phyloP scores from a whole-genome alignment of 2,329 filamentous ascomycete species.

The Verruconis gallopava region DNA sequence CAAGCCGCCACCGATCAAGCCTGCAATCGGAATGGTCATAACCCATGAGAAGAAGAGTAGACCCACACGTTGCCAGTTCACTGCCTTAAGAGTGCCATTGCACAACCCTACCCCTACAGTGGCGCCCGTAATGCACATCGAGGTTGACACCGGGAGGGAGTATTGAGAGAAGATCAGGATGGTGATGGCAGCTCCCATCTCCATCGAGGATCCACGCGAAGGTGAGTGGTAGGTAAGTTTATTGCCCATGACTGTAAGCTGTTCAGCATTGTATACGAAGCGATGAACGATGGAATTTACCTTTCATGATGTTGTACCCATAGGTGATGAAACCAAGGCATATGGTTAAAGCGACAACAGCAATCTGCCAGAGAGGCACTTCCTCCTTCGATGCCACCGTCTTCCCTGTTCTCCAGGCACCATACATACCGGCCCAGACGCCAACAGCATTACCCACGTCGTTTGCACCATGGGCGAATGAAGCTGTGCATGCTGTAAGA shows the following conservation, averaged over 20 bases:
- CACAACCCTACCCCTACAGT: slow-evolving; percentile 68
- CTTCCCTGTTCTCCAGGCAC: slow-evolving; percentile 42
- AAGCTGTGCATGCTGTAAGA: slow-evolving; percentile 52
- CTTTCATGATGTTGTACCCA: slow-evolving; percentile 52
- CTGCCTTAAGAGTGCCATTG: slow-evolving; percentile 57
- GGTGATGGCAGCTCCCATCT: slow-evolving; percentile 66
- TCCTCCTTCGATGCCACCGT: slow-evolving; percentile 30
- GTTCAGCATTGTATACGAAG: background rate
- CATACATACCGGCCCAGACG: slow-evolving; percentile 43
- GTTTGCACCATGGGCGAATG: slow-evolving; percentile 58
- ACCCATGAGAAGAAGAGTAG: slow-evolving; percentile 57
- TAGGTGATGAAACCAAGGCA: slow-evolving; percentile 48
- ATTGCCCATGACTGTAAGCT: slow-evolving; percentile 57
- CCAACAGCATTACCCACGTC: slow-evolving; percentile 52
- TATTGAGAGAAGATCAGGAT: slow-evolving; percentile 55
- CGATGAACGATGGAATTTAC: slow-evolving; percentile 14
- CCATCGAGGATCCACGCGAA: slow-evolving; percentile 53
- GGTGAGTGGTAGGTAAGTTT: slow-evolving; percentile 61
- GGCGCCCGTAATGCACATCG: slow-evolving; percentile 62
- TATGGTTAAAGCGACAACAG: slow-evolving; percentile 39
- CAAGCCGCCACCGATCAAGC: slow-evolving; percentile 36
- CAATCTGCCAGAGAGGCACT: slow-evolving; percentile 49
- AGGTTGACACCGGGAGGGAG: slow-evolving; percentile 58
- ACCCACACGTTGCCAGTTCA: slow-evolving; percentile 60
- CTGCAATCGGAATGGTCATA: slow-evolving; percentile 49